Evolutionary conservation across 176 grass and related monocot species (phyloP), one percentile per base, ranked within the genome.

Genomic region (Oryza meyeriana): DNA sequence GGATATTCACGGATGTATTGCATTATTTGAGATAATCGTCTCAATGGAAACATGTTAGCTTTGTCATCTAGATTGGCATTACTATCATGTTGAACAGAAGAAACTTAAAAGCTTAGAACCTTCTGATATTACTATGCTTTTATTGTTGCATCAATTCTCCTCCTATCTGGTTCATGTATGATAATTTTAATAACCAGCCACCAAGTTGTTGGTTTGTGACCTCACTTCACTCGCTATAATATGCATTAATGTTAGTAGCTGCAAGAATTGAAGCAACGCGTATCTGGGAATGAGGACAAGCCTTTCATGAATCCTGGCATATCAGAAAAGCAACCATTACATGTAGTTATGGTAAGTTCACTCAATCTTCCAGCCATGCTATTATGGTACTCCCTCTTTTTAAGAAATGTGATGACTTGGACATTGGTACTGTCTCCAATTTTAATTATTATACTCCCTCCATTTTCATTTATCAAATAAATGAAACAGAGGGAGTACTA

Each of bases 281-380:
- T 91, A 71, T 95, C 93, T 84, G 89, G 89, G 66, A 92, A 93
- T 20, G 90, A 96, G 69, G 87, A 94, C 45, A 92, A 93, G 61
- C 83, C 73, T 74, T 88, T 94, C 71, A 77, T 90, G 74, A 99
- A 90, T 72, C 97, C 93, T 35, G 97, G 97, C 69, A 80, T 99
- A 90, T 96, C 97, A 79, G 93, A 99, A 73, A 99, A 99, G 85
- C 93, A 94, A 78, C 97, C 97, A 30, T 87, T 99, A 69, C 97
- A 99, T 89, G 93, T 99, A 11, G 91, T 96, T 75, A 99, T 99
- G 91, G 97, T 94, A 87, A 94, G 81, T 85, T 69, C 30, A 14
- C 20, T 61, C 61, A 7, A 73, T 17, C 71, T 69, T 78, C 13
- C 28, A 63, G 52, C 36, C 30, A 66, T 82, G 42, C 18, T 66